Base-by-base conservation (phyloP, 768 basidiomycete genomes). In the Russula dissimulans region DNA sequence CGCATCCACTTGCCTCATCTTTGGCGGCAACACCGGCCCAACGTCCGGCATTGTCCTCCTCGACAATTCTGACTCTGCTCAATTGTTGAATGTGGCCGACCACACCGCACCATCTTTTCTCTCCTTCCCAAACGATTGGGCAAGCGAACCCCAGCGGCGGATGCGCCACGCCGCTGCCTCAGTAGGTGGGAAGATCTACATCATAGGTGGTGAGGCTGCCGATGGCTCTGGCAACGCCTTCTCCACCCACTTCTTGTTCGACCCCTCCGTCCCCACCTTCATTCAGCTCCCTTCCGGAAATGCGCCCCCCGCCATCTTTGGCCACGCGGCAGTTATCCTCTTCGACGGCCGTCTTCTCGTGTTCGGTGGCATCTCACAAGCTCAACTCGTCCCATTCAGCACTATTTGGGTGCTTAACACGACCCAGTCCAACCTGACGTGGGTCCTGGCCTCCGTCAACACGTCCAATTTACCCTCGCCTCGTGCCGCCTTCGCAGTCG, bases 121-220 rank as follows among this genome's bases (percentile, higher is more conserved):
- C 10, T 59, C 76, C 32, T 72, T 86, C 69, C 66, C 77, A 3
- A 59, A 72, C 18, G 75, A 75, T 12, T 89, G 86, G 85, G 83
- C 74, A 5, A 72, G 72, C 36, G 79, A 94, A 68, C 91, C 93
- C 3, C 75, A 79, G 56, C 79, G 91, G 34, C 82, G 91, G 48
- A 84, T 89, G n/a, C 82, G 85, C 66, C 90, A 94, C 68, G 78
- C 87, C 8, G 71, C 87, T 6, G 77, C 80, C 8, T 77, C 80
- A 11, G 62, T 67, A 6, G 71, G 73, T 7, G 85, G 84, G 6
- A 72, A 75, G 47, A 76, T 90, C 11, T 90, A 79, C 72, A 77
- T 95, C 39, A 78, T 87, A 48, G 93, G 93, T 3, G 93, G 93
- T 8, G 80, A 87, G 71, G 84, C 79, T 66, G 82, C 82, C n/a